These are phyloP conservation scores for Vitis hybrid DNA, from an alignment of 177 flowering plant species.

Conservation along the genomic window DNA sequence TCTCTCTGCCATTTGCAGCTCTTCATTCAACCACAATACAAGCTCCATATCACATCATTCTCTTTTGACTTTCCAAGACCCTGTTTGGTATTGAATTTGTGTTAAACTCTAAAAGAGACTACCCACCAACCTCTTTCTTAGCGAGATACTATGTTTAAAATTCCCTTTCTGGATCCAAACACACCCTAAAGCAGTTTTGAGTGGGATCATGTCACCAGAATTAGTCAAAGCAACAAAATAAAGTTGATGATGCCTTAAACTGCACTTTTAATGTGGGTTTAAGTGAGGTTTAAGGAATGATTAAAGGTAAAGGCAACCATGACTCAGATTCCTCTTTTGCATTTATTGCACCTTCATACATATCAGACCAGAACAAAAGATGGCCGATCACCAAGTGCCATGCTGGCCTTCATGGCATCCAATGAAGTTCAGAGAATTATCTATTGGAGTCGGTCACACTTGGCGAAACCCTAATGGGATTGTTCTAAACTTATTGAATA, in stretches of 20 bases:
- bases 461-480: background rate
- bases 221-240: conserved; percentile 1
- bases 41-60: too few relatives aligned
- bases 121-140: background rate
- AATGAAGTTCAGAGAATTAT: background rate
- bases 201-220: background rate
- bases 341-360: background rate
- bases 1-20: too few relatives aligned
- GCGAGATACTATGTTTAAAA: background rate
- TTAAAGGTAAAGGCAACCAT: background rate
- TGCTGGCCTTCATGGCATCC: background rate
- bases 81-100: too few relatives aligned
- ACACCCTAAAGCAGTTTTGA: too few relatives aligned
- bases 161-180: too few relatives aligned
- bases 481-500: background rate
- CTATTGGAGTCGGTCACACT: background rate
- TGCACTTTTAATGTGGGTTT: background rate
- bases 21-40: too few relatives aligned
- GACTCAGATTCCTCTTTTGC: conserved; percentile 1
- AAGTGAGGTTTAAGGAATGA: background rate
- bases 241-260: background rate
- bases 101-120: background rate
- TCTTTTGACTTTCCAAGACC: too few relatives aligned
- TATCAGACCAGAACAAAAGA: too few relatives aligned
- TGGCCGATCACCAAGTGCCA: background rate